Evolutionary conservation across 352 stramenopile genomes (phyloP).

Genomic region (Phytophthora hibernalis): DNA sequence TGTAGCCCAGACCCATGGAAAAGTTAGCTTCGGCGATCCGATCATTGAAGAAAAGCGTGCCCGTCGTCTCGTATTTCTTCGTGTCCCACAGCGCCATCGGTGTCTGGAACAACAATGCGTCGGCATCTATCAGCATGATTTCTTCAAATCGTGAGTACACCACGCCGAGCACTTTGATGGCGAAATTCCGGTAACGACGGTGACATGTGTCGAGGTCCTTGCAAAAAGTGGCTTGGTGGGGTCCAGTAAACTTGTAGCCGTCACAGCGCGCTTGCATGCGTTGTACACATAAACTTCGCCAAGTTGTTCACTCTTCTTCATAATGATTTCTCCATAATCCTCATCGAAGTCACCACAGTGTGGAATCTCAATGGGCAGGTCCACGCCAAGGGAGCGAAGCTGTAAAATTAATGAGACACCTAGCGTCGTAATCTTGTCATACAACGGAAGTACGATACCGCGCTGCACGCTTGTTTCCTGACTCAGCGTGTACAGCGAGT

Average conservation of each 20-base stretch:
- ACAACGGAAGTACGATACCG: slow-evolving; percentile 72
- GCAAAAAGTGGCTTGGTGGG: slow-evolving; percentile 60
- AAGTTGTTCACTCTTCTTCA: slow-evolving; percentile 39
- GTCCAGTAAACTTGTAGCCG: slow-evolving; percentile 36
- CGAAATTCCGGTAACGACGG: slow-evolving; percentile 58
- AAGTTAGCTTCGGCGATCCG: slow-evolving; percentile 48
- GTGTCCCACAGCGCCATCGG: slow-evolving; percentile 63
- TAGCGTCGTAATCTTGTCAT: slow-evolving; percentile 62
- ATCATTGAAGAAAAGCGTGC: slow-evolving; percentile 79
- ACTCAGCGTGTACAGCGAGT: slow-evolving; percentile 34
- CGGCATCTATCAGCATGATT: slow-evolving; percentile 80
- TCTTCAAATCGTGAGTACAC: slow-evolving; percentile 74
- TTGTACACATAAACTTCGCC: slow-evolving; percentile 74
- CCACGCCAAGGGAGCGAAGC: slow-evolving; percentile 55
- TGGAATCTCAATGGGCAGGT: slow-evolving; percentile 71
- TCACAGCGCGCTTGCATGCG: slow-evolving; percentile 54
- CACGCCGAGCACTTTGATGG: slow-evolving; percentile 71
- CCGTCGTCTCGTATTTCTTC: slow-evolving; percentile 55
- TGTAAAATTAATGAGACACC: slow-evolving; percentile 73
- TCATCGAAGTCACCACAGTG: slow-evolving; percentile 71
- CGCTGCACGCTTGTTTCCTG: slow-evolving; percentile 42
- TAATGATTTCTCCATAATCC: slow-evolving; percentile 41
- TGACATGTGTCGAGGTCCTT: slow-evolving; percentile 49
- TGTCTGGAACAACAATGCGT: slow-evolving; percentile 71
- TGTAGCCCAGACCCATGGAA: slow-evolving; percentile 35